Evolutionary conservation across 306 rosid species (phyloP).

Genomic region (Quercus engelmannii): DNA sequence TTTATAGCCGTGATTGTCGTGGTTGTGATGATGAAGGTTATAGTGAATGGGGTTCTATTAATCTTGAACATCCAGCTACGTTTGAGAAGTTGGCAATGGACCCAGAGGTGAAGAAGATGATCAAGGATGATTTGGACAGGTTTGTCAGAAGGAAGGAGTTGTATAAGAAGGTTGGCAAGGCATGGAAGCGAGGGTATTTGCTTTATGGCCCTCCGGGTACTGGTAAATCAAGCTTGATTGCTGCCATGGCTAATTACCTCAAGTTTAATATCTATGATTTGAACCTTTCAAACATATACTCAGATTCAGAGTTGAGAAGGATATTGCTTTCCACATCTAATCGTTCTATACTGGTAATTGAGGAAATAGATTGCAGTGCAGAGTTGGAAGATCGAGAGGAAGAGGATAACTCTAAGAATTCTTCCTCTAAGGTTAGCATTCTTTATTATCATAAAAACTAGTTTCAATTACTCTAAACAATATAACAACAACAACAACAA

Average conservation of each 20-base stretch:
- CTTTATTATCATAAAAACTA: too few relatives aligned
- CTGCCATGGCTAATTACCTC: slow-evolving; percentile 12
- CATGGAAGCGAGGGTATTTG: slow-evolving; percentile 4
- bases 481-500: too few relatives aligned
- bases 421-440: too few relatives aligned
- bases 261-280: slow-evolving; percentile 3
- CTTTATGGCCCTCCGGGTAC: slow-evolving; percentile 5
- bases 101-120: not conserved
- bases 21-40: not conserved
- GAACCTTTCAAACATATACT: not conserved
- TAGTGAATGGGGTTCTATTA: not conserved
- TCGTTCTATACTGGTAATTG: not conserved
- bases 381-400: not conserved
- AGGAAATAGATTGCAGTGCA: not conserved
- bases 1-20: not conserved
- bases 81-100: slow-evolving; percentile 3
- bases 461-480: too few relatives aligned
- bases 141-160: not conserved
- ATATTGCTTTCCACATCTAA: not conserved
- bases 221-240: slow-evolving; percentile 1
- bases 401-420: too few relatives aligned
- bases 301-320: not conserved
- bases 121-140: not conserved
- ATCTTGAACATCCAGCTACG: not conserved
- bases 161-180: not conserved